Percentiles rank a stretch among this genome's conserved stretches.
Evolutionary conservation across 805 yeast genomes (phyloP).

Genomic region (Suhomyces vadensis): DNA sequence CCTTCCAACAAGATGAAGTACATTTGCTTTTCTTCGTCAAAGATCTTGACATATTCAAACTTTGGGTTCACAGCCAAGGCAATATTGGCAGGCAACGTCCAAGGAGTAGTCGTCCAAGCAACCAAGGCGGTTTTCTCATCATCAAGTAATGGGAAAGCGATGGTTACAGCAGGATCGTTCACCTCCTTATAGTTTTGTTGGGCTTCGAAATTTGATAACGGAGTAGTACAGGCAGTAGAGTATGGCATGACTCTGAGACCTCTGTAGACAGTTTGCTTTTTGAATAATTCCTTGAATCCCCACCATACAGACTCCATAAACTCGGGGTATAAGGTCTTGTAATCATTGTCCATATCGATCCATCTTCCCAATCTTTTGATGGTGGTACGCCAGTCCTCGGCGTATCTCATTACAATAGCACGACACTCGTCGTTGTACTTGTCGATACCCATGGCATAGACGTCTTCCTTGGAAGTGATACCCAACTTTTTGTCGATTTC

Average conservation of each 20-base stretch:
- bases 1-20: constrained; percentile 83
- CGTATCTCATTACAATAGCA: constrained; percentile 95
- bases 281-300: constrained; percentile 88
- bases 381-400: constrained; percentile 90
- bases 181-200: constrained; percentile 98
- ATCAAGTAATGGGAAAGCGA: constrained; percentile 78
- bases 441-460: constrained; percentile 88
- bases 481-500: constrained; percentile 97
- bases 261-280: constrained; percentile 87
- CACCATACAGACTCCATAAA: constrained; percentile 99
- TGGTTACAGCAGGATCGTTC: constrained; percentile 91
- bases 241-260: constrained; percentile 99
- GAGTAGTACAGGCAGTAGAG: constrained; percentile 96
- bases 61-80: constrained; percentile 90
- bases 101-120: constrained; percentile 99
- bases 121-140: constrained; percentile 83
- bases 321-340: constrained; percentile 91
- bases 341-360: constrained; percentile 98
- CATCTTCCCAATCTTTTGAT: constrained; percentile 96
- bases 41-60: constrained; percentile 88
- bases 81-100: constrained; percentile 96
- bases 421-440: constrained; percentile 95
- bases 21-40: constrained; percentile 81
- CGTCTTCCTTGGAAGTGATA: constrained; percentile 91
- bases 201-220: constrained; percentile 96